Evolutionary conservation across 1,284 basidiomycete genomes (phyloP).

Genomic region (Ustilago vetiveriae): DNA sequence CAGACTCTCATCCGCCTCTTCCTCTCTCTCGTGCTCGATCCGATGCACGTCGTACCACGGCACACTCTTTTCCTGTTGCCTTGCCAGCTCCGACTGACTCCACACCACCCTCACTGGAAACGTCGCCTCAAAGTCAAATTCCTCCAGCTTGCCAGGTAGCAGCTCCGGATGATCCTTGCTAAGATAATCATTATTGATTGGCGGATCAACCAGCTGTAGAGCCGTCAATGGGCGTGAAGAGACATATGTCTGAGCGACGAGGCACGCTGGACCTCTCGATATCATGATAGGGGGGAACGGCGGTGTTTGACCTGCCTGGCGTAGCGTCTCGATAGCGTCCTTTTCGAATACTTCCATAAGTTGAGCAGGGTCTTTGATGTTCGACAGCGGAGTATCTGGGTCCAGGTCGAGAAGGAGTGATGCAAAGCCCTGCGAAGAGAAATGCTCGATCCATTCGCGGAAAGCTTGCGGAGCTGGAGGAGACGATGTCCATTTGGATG

Average conservation of each 20-base stretch:
- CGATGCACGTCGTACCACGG: conserved; percentile 62
- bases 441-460: conserved; percentile 25
- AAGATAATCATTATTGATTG: conserved; percentile 46
- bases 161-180: conserved; percentile 20
- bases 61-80: conserved; percentile 33
- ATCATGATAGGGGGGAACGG: conserved; percentile 61
- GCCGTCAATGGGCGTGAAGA: conserved; percentile 60
- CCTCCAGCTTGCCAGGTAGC: conserved; percentile 35
- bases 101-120: conserved; percentile 60
- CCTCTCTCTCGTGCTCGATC: conserved; percentile 59
- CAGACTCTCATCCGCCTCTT: conserved; percentile 55
- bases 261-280: conserved; percentile 31
- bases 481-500: conserved; percentile 49
- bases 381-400: conserved; percentile 23
- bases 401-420: conserved; percentile 56
- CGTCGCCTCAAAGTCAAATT: conserved; percentile 57
- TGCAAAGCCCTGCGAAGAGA: conserved; percentile 41
- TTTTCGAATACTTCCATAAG: conserved; percentile 43
- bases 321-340: conserved; percentile 34
- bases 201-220: conserved; percentile 58
- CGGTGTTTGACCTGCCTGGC: conserved; percentile 24
- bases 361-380: conserved; percentile 30
- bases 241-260: conserved; percentile 59
- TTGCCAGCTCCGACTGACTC: conserved; percentile 43
- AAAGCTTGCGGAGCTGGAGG: conserved; percentile 29